Percentiles rank a stretch among this genome's conserved stretches.
Evolutionary conservation across 306 rosid species (phyloP).

Genomic region (Quercus cerris): DNA sequence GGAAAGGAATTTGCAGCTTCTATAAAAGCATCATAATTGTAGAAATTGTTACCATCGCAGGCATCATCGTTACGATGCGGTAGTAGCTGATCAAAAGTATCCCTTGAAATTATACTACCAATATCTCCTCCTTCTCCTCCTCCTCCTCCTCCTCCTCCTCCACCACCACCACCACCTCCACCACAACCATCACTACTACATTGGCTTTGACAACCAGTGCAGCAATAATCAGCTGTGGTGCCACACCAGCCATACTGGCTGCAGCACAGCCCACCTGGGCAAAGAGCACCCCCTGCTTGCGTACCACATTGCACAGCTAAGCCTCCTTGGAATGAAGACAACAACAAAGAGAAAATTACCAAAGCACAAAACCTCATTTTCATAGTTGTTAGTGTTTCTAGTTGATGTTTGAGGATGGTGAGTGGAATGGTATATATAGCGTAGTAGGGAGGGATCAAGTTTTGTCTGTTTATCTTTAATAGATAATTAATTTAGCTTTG

Average conservation of each 20-base stretch:
- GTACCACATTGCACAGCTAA: constrained; percentile 46
- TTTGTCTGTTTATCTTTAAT: background rate
- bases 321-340: background rate
- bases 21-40: constrained; percentile 53
- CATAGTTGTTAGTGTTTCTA: background rate
- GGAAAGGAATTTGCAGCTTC: constrained; percentile 40
- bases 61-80: constrained; percentile 48
- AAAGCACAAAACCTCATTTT: background rate
- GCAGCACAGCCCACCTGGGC: constrained; percentile 48
- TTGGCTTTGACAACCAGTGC: constrained; percentile 45
- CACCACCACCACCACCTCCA: too few species aligned
- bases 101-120: constrained; percentile 12
- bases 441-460: background rate
- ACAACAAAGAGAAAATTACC: background rate
- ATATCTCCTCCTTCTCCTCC: background rate
- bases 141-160: too few species aligned
- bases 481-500: background rate
- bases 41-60: constrained; percentile 41
- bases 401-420: background rate
- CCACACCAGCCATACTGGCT: constrained; percentile 51
- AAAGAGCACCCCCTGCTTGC: constrained; percentile 41
- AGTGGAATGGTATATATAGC: background rate
- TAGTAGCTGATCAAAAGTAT: constrained; percentile 38
- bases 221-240: constrained; percentile 21
- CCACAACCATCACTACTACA: constrained; percentile 4